Conservation (phyloP, 139 green algal species). For the Eudorina sp. region DNA sequence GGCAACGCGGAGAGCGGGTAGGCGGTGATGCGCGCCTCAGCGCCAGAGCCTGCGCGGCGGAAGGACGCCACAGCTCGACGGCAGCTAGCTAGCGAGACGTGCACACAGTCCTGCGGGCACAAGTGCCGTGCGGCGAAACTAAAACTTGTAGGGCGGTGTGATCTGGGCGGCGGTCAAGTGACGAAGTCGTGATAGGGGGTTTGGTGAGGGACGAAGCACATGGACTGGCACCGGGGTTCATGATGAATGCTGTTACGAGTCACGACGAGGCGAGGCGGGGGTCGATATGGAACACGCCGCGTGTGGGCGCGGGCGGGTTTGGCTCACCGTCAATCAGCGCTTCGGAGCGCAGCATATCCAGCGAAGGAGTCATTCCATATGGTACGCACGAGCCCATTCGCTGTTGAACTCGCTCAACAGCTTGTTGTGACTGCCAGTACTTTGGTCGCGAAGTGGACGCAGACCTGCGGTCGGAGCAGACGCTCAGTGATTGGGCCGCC, state of each 20-base stretch:
- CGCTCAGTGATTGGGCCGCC: not conserved
- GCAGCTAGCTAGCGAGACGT: not conserved
- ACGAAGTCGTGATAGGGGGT: not conserved
- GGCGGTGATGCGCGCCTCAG: slow-evolving; percentile 37
- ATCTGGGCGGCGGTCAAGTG: not conserved
- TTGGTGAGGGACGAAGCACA: not conserved
- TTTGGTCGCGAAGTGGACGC: slow-evolving; percentile 63
- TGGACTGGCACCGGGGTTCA: no score
- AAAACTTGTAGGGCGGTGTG: not conserved
- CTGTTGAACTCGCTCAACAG: slow-evolving; percentile 43
- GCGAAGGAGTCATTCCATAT: slow-evolving; percentile 50
- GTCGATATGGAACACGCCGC: no score
- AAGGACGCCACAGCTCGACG: not conserved
- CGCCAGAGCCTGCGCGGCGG: slow-evolving; percentile 27
- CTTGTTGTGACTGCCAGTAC: slow-evolving; percentile 39
- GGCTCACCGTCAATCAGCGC: slow-evolving; percentile 55
- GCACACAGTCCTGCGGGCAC: not conserved
- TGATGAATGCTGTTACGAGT: no score
- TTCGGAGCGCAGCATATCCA: slow-evolving; percentile 64
- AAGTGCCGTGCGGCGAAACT: not conserved
- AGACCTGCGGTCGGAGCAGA: slow-evolving; percentile 45
- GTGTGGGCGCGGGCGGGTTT: no score
- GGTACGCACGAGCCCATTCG: slow-evolving; percentile 53
- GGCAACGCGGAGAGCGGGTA: slow-evolving; percentile 67
- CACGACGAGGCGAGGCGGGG: no score